phyloP scores from a whole-genome alignment of 257 asterid genomes.

The Jacaranda mimosifolia region DNA sequence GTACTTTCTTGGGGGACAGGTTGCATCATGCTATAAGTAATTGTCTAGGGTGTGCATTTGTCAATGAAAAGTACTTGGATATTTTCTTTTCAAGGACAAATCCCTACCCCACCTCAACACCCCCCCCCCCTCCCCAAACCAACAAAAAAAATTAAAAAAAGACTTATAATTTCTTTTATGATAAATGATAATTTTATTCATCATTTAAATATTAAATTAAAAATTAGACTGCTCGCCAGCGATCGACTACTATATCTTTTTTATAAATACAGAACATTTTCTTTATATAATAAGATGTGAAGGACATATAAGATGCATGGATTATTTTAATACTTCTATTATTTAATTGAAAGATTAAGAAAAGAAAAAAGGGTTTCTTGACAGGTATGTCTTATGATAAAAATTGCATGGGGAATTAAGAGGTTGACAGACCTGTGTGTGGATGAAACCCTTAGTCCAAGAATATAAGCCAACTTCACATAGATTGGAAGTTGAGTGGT shows the following conservation, averaged over 20 bases:
- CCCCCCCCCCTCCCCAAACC: no score
- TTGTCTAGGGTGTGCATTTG: conserved; percentile 22
- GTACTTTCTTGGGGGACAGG: conserved; percentile 37
- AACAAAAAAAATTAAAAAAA: no score
- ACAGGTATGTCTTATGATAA: background rate
- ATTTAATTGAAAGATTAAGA: no score
- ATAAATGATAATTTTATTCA: no score
- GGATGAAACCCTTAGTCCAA: conserved; percentile 83
- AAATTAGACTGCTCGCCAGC: no score
- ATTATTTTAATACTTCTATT: no score
- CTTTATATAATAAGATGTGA: no score
- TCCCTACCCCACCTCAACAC: background rate
- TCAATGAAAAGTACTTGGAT: conserved; percentile 33
- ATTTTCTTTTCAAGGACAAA: conserved; percentile 7
- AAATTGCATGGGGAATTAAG: conserved; percentile 31
- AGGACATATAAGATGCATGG: no score
- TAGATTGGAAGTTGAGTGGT: conserved; percentile 45
- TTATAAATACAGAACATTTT: no score
- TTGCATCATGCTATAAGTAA: conserved; percentile 35
- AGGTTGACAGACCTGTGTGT: conserved; percentile 63
- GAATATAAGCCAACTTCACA: conserved; percentile 73
- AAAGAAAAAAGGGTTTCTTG: background rate
- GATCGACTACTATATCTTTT: no score
- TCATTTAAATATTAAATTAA: no score
- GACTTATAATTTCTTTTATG: no score